phyloP scores from a whole-genome alignment of 768 basidiomycete species.

The Suillus bovinus region DNA sequence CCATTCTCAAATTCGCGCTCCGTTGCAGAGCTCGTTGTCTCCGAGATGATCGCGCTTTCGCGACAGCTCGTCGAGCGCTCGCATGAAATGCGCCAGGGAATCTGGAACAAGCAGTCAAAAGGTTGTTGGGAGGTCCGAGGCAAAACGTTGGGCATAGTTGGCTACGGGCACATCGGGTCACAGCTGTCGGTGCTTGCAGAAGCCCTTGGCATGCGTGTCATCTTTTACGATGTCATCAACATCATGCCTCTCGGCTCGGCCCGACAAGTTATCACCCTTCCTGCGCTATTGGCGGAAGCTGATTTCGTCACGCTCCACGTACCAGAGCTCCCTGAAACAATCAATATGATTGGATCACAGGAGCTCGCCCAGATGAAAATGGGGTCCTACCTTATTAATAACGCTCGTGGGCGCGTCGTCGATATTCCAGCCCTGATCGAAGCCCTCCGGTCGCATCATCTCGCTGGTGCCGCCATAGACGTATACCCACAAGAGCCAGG shows the following conservation, averaged over 20 bases:
- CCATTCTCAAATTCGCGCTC: constrained; percentile 99
- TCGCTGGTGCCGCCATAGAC: constrained; percentile 88
- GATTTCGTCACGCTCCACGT: constrained; percentile 98
- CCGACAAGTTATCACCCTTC: constrained; percentile 81
- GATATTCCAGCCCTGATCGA: constrained; percentile 90
- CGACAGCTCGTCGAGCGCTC: constrained; percentile 91
- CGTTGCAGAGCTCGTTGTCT: constrained; percentile 96
- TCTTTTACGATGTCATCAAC: constrained; percentile 94
- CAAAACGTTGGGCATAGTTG: constrained; percentile 96
- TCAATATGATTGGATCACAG: constrained; percentile 81
- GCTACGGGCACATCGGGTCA: constrained; percentile 97
- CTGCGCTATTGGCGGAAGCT: constrained; percentile 69
- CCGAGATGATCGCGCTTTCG: constrained; percentile 91
- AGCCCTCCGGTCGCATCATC: constrained; percentile 79
- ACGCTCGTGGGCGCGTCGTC: constrained; percentile 93
- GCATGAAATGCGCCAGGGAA: constrained; percentile 81
- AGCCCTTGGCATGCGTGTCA: constrained; percentile 91
- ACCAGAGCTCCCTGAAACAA: constrained; percentile 94
- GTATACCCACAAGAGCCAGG: constrained; percentile 95
- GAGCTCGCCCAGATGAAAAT: constrained; percentile 92
- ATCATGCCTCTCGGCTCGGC: constrained; percentile 98
- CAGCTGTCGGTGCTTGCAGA: constrained; percentile 97
- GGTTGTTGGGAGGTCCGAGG: constrained; percentile 98
- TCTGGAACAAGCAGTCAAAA: constrained; percentile 99
- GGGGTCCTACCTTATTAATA: constrained; percentile 96